Evolutionary conservation across 805 yeast genomes (phyloP).

Genomic region (Nakazawaea populi): DNA sequence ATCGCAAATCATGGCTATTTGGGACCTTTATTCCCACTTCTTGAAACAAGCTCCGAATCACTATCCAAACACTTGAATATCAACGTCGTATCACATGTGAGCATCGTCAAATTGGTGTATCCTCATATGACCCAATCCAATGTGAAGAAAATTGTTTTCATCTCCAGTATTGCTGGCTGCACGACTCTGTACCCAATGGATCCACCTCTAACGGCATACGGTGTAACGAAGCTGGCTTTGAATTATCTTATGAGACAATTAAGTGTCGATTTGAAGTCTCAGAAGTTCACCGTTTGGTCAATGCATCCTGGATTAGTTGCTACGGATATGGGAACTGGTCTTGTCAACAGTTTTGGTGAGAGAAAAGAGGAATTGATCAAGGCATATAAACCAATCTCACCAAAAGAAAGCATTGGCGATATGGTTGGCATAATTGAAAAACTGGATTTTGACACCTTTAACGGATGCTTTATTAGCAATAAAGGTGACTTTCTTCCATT

Average conservation of each 20-base stretch:
- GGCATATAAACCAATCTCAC: not conserved
- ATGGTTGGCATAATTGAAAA: not conserved
- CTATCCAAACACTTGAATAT: not conserved
- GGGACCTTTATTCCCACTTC: not conserved
- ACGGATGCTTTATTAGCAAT: not conserved
- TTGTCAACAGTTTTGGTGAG: not conserved
- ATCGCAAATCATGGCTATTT: slow-evolving; percentile 13
- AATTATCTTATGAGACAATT: slow-evolving; percentile 22
- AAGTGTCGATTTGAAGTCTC: slow-evolving; percentile 19
- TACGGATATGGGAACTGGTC: slow-evolving; percentile 24
- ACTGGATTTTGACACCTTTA: not conserved
- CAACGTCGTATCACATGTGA: slow-evolving; percentile 14
- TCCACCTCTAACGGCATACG: slow-evolving; percentile 20
- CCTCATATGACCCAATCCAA: slow-evolving; percentile 20
- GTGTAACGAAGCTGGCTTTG: slow-evolving; percentile 31
- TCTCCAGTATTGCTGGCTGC: slow-evolving; percentile 25
- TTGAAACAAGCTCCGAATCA: not conserved
- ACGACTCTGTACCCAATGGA: slow-evolving; percentile 18
- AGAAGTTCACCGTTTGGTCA: slow-evolving; percentile 21
- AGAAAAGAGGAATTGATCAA: not conserved
- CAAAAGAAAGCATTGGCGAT: not conserved
- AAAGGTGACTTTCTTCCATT: not conserved
- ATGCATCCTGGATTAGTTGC: slow-evolving; percentile 24
- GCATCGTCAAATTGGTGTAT: slow-evolving; percentile 13
- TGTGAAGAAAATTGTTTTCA: slow-evolving; percentile 23